phyloP scores from a whole-genome alignment of 805 yeast genomes.

The Blastobotrys americana region DNA sequence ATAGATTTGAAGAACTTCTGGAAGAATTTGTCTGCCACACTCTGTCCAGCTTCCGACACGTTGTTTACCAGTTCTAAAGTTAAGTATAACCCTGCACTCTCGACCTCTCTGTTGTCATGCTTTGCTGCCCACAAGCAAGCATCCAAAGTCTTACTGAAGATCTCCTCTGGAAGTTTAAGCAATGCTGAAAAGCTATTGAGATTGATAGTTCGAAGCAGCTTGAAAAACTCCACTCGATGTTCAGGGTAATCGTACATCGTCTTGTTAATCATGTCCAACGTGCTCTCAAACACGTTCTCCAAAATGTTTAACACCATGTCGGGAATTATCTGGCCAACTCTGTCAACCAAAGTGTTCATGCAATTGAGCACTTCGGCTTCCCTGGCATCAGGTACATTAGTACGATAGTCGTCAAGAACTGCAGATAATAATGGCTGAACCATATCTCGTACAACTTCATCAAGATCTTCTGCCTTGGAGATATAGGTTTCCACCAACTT shows the following conservation, averaged over 20 bases:
- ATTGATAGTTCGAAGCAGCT: constrained; percentile 79
- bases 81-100: constrained; percentile 79
- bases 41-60: constrained; percentile 59
- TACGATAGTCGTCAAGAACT: constrained; percentile 79
- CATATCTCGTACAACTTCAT: constrained; percentile 75
- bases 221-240: constrained; percentile 93
- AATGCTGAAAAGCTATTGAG: constrained; percentile 78
- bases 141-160: constrained; percentile 83
- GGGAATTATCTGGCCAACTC: constrained; percentile 82
- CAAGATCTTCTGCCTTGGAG: constrained; percentile 75
- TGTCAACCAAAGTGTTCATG: constrained; percentile 80
- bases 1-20: constrained; percentile 83
- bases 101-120: constrained; percentile 95
- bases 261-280: constrained; percentile 89
- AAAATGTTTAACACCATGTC: constrained; percentile 81
- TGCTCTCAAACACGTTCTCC: constrained; percentile 88
- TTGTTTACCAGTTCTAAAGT: constrained; percentile 78
- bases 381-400: constrained; percentile 90
- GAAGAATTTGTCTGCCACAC: constrained; percentile 79
- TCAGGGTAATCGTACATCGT: constrained; percentile 97
- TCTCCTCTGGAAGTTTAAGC: constrained; percentile 80
- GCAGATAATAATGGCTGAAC: constrained; percentile 78
- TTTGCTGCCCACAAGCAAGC: constrained; percentile 98
- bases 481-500: constrained; percentile 84
- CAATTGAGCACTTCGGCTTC: constrained; percentile 97